Evolutionary conservation across 2,329 filamentous ascomycete genomes (phyloP).

Genomic region (Ophiostoma tasmaniense): DNA sequence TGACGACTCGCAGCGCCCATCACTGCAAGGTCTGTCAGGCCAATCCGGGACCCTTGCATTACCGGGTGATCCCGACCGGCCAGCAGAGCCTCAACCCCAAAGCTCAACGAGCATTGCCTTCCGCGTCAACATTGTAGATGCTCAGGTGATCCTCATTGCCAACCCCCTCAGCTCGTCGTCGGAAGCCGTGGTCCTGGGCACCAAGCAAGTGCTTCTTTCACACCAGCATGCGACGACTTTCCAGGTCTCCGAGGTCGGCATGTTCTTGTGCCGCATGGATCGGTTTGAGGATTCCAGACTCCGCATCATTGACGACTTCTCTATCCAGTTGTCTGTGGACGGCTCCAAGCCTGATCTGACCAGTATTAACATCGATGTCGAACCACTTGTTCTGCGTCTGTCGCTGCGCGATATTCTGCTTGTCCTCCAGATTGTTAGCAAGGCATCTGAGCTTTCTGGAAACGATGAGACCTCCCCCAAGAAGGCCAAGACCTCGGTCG

Average conservation of each 20-base stretch:
- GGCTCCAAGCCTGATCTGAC: conserved; percentile 53
- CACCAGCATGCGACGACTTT: conserved; percentile 91
- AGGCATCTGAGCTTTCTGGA: conserved; percentile 73
- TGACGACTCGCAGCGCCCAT: not conserved
- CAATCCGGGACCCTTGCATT: not conserved
- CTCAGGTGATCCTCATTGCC: conserved; percentile 91
- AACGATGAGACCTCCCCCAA: conserved; percentile 45
- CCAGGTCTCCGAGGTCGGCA: conserved; percentile 87
- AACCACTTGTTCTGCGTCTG: conserved; percentile 81
- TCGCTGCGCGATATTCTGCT: conserved; percentile 92
- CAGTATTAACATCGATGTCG: conserved; percentile 77
- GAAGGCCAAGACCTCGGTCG: conserved; percentile 34
- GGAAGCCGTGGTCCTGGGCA: conserved; percentile 90
- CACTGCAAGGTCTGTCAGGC: not conserved
- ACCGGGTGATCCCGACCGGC: not conserved
- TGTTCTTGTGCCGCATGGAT: conserved; percentile 99
- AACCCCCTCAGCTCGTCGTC: conserved; percentile 85
- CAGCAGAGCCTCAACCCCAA: conserved; percentile 5
- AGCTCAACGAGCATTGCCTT: conserved; percentile 55
- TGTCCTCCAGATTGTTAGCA: conserved; percentile 83
- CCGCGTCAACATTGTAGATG: conserved; percentile 88
- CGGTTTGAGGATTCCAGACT: conserved; percentile 84
- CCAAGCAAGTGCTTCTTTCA: conserved; percentile 85
- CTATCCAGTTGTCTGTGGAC: conserved; percentile 81
- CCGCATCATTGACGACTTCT: conserved; percentile 94